These are phyloP conservation scores for Fomitopsis betulina DNA, from an alignment of 1,284 basidiomycete genomes.

Conservation along the genomic window DNA sequence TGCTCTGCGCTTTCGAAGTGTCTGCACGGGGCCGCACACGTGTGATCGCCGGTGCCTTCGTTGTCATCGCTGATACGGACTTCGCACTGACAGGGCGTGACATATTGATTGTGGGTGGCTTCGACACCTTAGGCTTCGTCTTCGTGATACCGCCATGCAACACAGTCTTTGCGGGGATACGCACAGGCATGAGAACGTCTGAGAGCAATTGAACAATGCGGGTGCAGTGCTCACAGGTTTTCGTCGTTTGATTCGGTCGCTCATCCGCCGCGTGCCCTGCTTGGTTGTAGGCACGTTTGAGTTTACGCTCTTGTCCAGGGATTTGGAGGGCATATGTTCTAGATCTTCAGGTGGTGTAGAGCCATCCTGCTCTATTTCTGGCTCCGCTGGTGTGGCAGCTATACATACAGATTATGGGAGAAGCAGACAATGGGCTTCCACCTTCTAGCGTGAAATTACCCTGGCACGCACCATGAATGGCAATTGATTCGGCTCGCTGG, in stretches of 20 bases:
- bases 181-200: not conserved
- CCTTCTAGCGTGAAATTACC: not conserved
- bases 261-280: not conserved
- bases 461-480: not conserved
- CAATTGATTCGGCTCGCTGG: not conserved
- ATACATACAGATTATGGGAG: not conserved
- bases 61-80: not conserved
- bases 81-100: not conserved
- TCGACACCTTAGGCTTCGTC: constrained; percentile 13
- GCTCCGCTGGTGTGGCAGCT: not conserved
- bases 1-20: not conserved
- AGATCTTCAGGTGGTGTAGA: not conserved
- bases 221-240: not conserved
- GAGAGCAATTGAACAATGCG: not conserved
- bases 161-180: constrained; percentile 7
- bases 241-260: not conserved
- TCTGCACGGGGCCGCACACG: not conserved
- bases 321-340: not conserved
- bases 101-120: not conserved
- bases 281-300: not conserved
- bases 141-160: constrained; percentile 12
- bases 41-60: not conserved
- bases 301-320: not conserved
- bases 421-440: not conserved
- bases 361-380: not conserved